These are phyloP conservation scores for Coelastrella sp. DNA, from an alignment of 139 green algal species.

Conservation along the genomic window DNA sequence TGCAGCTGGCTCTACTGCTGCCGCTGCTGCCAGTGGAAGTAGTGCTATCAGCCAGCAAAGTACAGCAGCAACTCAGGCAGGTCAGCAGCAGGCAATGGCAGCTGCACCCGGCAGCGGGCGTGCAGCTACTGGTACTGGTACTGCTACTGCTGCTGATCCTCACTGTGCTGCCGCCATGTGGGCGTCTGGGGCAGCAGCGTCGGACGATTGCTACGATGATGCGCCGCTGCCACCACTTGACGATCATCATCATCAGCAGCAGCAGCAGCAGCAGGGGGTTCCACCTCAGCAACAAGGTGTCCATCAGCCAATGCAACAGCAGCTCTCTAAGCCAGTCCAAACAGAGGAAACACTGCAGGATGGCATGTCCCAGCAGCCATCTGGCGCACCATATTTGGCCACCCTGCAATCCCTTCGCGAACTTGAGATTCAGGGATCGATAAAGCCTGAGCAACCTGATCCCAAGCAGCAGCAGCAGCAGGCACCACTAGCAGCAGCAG, in stretches of 20 bases:
- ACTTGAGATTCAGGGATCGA: background rate
- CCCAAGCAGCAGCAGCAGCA: background rate
- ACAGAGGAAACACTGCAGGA: background rate
- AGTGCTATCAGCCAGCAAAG: background rate
- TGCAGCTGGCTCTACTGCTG: background rate
- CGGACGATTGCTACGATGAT: background rate
- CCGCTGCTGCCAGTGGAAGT: background rate
- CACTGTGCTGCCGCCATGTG: background rate
- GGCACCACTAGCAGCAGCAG: background rate
- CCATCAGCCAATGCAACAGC: background rate
- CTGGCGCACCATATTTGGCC: no score
- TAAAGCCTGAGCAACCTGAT: background rate
- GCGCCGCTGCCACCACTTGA: background rate
- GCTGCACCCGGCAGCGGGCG: no score
- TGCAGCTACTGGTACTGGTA: background rate
- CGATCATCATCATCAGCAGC: background rate
- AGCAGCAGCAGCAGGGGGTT: constrained; percentile 1
- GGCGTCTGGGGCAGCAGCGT: background rate
- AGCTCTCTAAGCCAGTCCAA: background rate
- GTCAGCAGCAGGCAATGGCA: no score
- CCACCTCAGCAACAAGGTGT: background rate
- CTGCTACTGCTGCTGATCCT: background rate
- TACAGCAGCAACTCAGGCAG: background rate
- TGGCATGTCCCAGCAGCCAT: background rate
- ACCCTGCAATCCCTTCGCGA: background rate